phyloP scores from a whole-genome alignment of 306 rosid genomes.

The Macrotyloma uniflorum region DNA sequence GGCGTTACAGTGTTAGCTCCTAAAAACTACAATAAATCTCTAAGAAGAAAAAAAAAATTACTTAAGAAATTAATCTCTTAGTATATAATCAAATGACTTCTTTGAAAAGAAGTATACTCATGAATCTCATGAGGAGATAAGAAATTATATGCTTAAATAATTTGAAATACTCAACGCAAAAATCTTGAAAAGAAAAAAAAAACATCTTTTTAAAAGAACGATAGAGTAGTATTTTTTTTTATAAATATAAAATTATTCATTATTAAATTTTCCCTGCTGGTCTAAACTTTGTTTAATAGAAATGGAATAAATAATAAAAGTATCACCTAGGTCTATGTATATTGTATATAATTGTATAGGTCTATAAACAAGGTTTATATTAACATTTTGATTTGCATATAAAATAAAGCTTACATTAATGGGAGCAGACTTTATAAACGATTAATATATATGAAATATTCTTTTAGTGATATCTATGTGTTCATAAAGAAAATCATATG shows the following conservation, averaged over 20 bases:
- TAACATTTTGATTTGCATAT: not conserved
- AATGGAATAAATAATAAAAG: not conserved
- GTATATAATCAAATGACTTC: not conserved
- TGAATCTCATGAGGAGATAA: not conserved
- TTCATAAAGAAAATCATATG: not conserved
- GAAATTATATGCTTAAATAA: not conserved
- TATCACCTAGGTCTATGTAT: not conserved
- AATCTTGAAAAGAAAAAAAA: not conserved
- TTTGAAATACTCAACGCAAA: not conserved
- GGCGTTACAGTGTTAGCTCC: not conserved
- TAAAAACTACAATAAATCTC: not conserved
- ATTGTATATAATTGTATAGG: not conserved
- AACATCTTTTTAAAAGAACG: no score
- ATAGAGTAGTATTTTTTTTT: not conserved
- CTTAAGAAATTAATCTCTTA: not conserved
- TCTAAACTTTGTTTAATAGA: not conserved
- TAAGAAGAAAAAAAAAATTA: not conserved
- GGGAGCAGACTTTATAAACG: not conserved
- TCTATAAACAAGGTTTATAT: not conserved
- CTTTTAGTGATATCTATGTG: not conserved
- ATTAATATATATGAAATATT: not conserved
- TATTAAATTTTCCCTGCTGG: not conserved
- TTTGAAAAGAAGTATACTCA: not conserved
- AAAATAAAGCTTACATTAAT: not conserved
- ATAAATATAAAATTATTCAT: not conserved